These are phyloP conservation scores for Plantago ovata DNA, from an alignment of 257 asterid species.

Conservation along the genomic window DNA sequence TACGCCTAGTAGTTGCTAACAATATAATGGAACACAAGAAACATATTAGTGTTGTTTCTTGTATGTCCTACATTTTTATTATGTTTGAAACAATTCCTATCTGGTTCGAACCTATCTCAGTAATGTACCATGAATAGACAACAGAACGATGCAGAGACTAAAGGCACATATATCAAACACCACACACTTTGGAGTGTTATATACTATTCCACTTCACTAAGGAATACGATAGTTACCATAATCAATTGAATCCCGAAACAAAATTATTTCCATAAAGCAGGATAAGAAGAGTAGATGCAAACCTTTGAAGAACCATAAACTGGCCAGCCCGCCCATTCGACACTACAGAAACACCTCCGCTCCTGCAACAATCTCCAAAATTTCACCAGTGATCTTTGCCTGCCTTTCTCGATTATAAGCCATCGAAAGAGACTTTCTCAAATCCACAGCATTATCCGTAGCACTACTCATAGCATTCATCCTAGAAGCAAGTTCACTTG, in stretches of 20 bases:
- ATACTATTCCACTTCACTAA: neutral
- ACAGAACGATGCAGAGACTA: neutral
- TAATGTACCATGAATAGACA: neutral
- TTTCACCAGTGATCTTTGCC: slow-evolving; percentile 67
- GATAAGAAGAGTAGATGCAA: slow-evolving; percentile 3
- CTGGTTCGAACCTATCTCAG: neutral
- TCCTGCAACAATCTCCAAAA: slow-evolving; percentile 73
- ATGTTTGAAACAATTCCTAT: neutral
- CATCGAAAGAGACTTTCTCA: slow-evolving; percentile 53
- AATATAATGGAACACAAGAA: neutral
- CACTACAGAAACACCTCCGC: slow-evolving; percentile 51
- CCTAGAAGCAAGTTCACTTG: slow-evolving; percentile 68
- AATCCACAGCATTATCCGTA: slow-evolving; percentile 61
- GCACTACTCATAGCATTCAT: slow-evolving; percentile 82
- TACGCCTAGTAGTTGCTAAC: neutral
- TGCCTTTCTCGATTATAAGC: slow-evolving; percentile 67
- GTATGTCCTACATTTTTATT: neutral
- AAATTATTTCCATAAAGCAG: neutral
- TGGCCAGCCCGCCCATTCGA: slow-evolving; percentile 1
- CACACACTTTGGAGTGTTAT: neutral
- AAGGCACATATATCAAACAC: neutral
- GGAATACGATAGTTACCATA: slow-evolving; percentile 6
- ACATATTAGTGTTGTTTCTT: neutral
- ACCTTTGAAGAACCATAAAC: neutral
- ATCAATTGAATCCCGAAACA: slow-evolving; percentile 2